These are phyloP conservation scores for Lactifluus rugatus DNA, from an alignment of 768 basidiomycete species.

Conservation along the genomic window DNA sequence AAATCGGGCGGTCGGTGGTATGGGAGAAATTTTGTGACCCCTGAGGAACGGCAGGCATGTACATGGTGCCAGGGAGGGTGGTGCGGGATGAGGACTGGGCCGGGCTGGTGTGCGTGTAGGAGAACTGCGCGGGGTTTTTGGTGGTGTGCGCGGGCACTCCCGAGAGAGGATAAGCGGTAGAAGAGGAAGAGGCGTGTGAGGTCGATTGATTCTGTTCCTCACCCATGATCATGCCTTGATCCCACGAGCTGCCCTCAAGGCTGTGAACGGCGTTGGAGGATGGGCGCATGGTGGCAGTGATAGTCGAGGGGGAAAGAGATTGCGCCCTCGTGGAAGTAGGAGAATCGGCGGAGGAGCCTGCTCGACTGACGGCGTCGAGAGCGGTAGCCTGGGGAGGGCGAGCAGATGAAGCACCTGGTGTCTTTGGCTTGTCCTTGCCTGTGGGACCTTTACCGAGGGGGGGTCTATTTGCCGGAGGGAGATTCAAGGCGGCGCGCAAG, in stretches of 20 bases:
- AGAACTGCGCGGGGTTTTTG: conserved; percentile 10
- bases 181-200: conserved; percentile 27
- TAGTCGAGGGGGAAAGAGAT: conserved; percentile 52
- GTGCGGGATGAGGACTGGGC: conserved; percentile 31
- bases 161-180: conserved; percentile 24
- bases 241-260: conserved; percentile 47
- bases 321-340: conserved; percentile 42
- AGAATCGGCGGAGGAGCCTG: conserved; percentile 26
- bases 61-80: conserved; percentile 34
- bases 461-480: conserved; percentile 65
- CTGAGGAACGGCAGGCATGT: conserved; percentile 22
- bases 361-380: conserved; percentile 19
- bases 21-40: conserved; percentile 36
- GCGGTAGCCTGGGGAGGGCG: not conserved
- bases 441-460: conserved; percentile 78
- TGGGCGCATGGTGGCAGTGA: conserved; percentile 38
- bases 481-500: conserved; percentile 59
- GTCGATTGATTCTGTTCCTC: conserved; percentile 32
- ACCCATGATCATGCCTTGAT: conserved; percentile 43
- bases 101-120: conserved; percentile 19
- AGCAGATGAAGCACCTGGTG: conserved; percentile 4
- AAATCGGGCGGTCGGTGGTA: conserved; percentile 41
- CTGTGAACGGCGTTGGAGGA: conserved; percentile 25
- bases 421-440: conserved; percentile 70
- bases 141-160: conserved; percentile 1